Evolutionary conservation across 257 asterid genomes (phyloP), one percentile per base, ranked within the genome.

Genomic region (Scutellaria minor): DNA sequence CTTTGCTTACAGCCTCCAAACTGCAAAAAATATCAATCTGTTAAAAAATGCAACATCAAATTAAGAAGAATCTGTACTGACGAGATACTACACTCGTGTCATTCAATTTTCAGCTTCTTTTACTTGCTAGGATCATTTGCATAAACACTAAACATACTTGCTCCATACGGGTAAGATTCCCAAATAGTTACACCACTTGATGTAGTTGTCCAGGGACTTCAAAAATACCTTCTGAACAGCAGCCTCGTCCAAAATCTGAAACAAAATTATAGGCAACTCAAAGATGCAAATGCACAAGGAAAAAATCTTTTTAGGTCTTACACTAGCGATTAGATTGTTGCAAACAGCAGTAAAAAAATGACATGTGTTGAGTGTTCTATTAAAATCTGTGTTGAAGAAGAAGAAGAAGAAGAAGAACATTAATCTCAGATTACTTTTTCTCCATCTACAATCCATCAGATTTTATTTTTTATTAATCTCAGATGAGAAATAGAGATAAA

Each of bases 191-290:
- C 96, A 85, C 98, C 99, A 94, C 84, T 91, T 94, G 79, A 88
- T 89, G 84, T 94, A 94, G 81, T 94, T 94, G 81, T 91, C 99
- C 62, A 94, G 90, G 75, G 98, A 87, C 87, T 94, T 94, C 78
- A 87, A 63, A 79, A 94, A 94, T 73, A 94, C 90, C 76, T 75
- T 83, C 78, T 90, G 98, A 64, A 86, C 97, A 45, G 98, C 96
- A 74, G 96, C 97, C 85, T 94, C 99, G 73, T 94, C 99, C 92
- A 94, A 86, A 75, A 86, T 86, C 99, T 94, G 84, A 47, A 78
- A 68, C 57, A 77, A 71, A 76, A 64, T 13, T 39, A 75, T n/a
- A 82, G 68, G 41, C 66, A 76, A 63, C 31, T 60, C 66, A 68
- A 76, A 68, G 10, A 45, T 66, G 46, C 71, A 58, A 64, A 52